Base-by-base conservation (phyloP, 2,329 filamentous ascomycete species). In the Neofusicoccum umdonicola region DNA sequence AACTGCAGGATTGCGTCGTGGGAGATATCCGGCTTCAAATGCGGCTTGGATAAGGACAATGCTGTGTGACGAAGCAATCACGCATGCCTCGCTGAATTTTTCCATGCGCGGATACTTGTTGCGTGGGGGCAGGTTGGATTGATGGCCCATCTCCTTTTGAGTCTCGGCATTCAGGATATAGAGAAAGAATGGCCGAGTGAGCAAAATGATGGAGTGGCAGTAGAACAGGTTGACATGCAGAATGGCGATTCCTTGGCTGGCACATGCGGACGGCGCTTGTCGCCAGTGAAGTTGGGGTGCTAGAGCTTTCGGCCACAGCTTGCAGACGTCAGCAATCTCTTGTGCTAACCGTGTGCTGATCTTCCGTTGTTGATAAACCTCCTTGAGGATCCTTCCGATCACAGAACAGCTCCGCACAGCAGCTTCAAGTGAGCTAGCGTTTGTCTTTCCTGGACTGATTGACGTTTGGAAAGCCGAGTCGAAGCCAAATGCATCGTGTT, bases 171-270 rank as follows among this genome's bases (percentile, higher is more conserved):
- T 85, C 45, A 88, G 78, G 12, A 87, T 79, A 65, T 83, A 85
- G 13, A 89, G 75, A 65, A 89, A 87, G 71, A 90, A 89, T 0
- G 88, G 87, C 34, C 88, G 80, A 1, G 85, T 88, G 1, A 90
- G 80, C 0, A 90, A 78, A 31, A 90, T 83, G 47, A 88, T 82
- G 0, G 86, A 85, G 70, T 90, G 87, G 63, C 82, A 85, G 65
- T 88, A 85, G 41, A 89, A 77, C 27, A 90, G 76, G 66, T 88
- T 87, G 65, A 84, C 78, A 67, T 90, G 87, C 5, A 90, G 74
- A n/a, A 87, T 83, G 3, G 85, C 83, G 39, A 89, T 82, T 3
- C 83, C 83, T 66, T 85, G 79, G 19, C 79, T 78, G n/a, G 82
- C 76, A 35, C 76, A 74, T 2, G 76, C 77, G 37, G 76, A 75